Conservation (phyloP, 31 red algal species). For the Endocladia muricata region DNA sequence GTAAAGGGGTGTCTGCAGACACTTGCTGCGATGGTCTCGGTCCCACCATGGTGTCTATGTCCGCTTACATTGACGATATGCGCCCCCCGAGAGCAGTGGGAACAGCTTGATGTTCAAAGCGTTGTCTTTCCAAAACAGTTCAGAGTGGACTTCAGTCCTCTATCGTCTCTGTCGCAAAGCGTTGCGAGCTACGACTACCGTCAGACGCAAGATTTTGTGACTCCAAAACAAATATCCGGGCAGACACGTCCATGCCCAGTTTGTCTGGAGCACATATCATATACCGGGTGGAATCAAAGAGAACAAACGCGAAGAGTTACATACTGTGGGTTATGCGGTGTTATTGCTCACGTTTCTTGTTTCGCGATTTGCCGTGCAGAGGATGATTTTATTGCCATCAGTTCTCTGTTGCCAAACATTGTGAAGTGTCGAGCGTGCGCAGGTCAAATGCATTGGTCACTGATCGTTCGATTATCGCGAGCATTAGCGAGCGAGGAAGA, state of each 20-base stretch:
- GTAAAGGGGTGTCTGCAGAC: slow-evolving; percentile 32
- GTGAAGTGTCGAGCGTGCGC: slow-evolving; percentile 31
- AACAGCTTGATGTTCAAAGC: slow-evolving; percentile 15
- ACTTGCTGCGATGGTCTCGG: slow-evolving; percentile 35
- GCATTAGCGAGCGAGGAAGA: slow-evolving; percentile 35
- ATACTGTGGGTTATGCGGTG: slow-evolving; percentile 21
- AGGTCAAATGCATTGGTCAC: slow-evolving; percentile 44
- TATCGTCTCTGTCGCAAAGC: not conserved
- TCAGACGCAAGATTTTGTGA: slow-evolving; percentile 6
- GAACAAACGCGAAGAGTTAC: not conserved
- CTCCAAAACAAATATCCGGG: not conserved
- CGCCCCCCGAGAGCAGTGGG: slow-evolving; percentile 44
- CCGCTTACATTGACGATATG: slow-evolving; percentile 41
- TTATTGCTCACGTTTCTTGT: slow-evolving; percentile 35
- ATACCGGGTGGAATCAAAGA: too few species aligned
- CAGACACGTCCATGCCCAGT: not conserved
- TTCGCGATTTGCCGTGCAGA: slow-evolving; percentile 4
- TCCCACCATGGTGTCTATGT: slow-evolving; percentile 52
- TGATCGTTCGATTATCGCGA: slow-evolving; percentile 15
- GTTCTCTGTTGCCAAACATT: slow-evolving; percentile 13
- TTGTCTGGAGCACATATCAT: not conserved
- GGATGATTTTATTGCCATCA: not conserved
- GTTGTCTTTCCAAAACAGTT: slow-evolving; percentile 36
- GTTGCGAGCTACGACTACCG: not conserved
- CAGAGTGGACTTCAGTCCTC: slow-evolving; percentile 24